Percentiles rank a stretch among this genome's conserved stretches.
phyloP scores from a whole-genome alignment of 345 rosid species.

The Lepidium didymum region DNA sequence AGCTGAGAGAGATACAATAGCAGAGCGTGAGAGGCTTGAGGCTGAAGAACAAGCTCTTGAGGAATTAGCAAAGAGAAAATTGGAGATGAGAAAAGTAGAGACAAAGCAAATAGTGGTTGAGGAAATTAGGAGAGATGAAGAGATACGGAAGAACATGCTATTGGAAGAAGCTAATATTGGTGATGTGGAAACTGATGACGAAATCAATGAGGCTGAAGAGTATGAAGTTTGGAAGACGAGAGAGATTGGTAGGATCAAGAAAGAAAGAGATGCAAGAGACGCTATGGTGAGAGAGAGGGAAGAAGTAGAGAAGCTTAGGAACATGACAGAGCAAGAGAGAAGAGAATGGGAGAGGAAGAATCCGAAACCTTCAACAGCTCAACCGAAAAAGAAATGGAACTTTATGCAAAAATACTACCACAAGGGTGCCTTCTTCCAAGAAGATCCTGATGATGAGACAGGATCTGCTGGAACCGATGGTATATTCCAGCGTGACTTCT shows the following conservation, averaged over 20 bases:
- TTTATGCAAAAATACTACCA: slow-evolving; percentile 71
- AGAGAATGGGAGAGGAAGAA: slow-evolving; percentile 63
- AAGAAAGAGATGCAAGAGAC: slow-evolving; percentile 45
- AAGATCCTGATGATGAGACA: background rate
- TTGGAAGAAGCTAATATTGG: slow-evolving; percentile 44
- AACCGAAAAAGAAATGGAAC: slow-evolving; percentile 45
- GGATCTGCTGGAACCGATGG: slow-evolving; percentile 33
- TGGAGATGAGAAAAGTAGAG: slow-evolving; percentile 48
- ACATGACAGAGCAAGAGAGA: slow-evolving; percentile 64
- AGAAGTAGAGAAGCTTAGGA: slow-evolving; percentile 54
- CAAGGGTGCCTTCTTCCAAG: slow-evolving; percentile 63
- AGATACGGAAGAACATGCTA: slow-evolving; percentile 42
- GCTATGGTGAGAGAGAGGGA: slow-evolving; percentile 53
- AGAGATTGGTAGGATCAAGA: slow-evolving; percentile 54
- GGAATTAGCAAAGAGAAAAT: slow-evolving; percentile 41
- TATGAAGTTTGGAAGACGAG: slow-evolving; percentile 59
- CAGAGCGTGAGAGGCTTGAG: slow-evolving; percentile 47
- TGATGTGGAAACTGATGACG: slow-evolving; percentile 67
- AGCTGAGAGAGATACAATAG: slow-evolving; percentile 50
- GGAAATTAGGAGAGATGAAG: slow-evolving; percentile 47
- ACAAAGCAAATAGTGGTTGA: slow-evolving; percentile 52
- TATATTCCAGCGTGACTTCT: slow-evolving; percentile 44
- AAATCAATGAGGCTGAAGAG: slow-evolving; percentile 55
- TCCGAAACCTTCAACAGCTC: slow-evolving; percentile 36
- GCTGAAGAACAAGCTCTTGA: slow-evolving; percentile 47